phyloP scores from a whole-genome alignment of 75 land plant species.

The Azolla pinnata region DNA sequence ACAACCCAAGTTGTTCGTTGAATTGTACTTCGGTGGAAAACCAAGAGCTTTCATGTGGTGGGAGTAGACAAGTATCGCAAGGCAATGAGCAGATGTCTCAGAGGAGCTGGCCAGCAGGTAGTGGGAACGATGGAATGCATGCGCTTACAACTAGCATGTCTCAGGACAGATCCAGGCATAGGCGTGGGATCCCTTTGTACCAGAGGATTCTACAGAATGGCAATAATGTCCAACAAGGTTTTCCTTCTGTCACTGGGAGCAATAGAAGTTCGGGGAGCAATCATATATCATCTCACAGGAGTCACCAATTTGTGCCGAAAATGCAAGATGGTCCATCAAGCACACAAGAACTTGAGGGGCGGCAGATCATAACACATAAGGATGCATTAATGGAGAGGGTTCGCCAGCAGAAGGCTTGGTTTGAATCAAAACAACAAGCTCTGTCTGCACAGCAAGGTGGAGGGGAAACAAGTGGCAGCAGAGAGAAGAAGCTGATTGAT shows the following conservation, averaged over 20 bases:
- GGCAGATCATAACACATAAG: constrained; percentile 10
- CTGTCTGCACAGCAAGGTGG: constrained; percentile 25
- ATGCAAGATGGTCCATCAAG: constrained; percentile 13
- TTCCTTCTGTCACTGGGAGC: constrained; percentile 15
- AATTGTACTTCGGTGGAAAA: constrained; percentile 70
- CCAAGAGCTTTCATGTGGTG: constrained; percentile 55
- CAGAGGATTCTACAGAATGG: constrained; percentile 35
- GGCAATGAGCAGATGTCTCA: constrained; percentile 49
- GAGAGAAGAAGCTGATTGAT: constrained; percentile 17
- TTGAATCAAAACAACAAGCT: constrained; percentile 39
- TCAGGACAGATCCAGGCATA: constrained; percentile 65
- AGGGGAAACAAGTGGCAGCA: constrained; percentile 11
- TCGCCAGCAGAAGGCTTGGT: constrained; percentile 29
- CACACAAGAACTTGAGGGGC: constrained; percentile 17
- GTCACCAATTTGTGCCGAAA: constrained; percentile 11
- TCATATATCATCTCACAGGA: constrained; percentile 14
- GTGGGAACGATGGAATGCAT: constrained; percentile 48
- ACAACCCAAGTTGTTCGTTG: constrained; percentile 94
- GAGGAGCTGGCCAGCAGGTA: constrained; percentile 46
- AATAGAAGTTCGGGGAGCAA: constrained; percentile 14
- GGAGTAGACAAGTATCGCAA: constrained; percentile 64
- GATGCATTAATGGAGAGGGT: constrained; percentile 22
- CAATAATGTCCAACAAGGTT: constrained; percentile 26
- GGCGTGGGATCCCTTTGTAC: constrained; percentile 38
- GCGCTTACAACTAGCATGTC: constrained; percentile 41